These are phyloP conservation scores for Chlamydomonas schloesseri DNA, from an alignment of 139 green algal genomes.

Conservation along the genomic window DNA sequence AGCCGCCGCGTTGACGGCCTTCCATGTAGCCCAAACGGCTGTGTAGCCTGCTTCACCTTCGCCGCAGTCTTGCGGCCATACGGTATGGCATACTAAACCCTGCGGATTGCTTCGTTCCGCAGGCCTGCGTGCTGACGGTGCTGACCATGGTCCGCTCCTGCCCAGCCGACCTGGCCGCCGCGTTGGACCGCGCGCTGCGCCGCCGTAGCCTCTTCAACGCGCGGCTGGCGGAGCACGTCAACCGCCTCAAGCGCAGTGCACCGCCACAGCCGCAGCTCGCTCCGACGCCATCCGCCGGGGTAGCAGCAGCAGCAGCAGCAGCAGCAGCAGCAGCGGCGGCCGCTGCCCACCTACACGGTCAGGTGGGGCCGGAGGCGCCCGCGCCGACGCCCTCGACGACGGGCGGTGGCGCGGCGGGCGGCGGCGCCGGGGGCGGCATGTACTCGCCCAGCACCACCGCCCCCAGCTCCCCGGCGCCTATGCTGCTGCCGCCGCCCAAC, in stretches of 20 bases:
- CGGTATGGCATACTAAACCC: too few relatives aligned
- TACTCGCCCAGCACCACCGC: not conserved
- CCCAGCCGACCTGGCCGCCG: not conserved
- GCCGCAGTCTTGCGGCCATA: too few relatives aligned
- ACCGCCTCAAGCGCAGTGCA: not conserved
- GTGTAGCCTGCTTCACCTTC: too few relatives aligned
- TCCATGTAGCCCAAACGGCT: too few relatives aligned
- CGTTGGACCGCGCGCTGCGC: conserved; percentile 8
- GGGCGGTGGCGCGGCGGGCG: not conserved
- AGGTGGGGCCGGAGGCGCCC: not conserved
- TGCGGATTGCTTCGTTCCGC: not conserved
- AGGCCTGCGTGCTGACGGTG: conserved; percentile 32
- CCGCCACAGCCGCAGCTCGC: not conserved
- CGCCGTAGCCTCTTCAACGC: conserved; percentile 34
- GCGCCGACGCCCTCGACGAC: not conserved
- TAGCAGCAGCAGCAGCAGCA: not conserved
- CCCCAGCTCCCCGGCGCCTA: not conserved
- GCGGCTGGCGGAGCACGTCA: conserved; percentile 25
- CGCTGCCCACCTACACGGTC: not conserved
- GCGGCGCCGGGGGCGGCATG: not conserved
- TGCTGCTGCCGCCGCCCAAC: not conserved
- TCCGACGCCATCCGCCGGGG: not conserved
- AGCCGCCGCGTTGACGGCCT: too few relatives aligned
- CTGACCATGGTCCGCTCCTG: conserved; percentile 17
- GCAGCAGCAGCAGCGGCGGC: too few relatives aligned